phyloP scores from a whole-genome alignment of 2,329 filamentous ascomycete genomes.

The Cordyceps javanica region DNA sequence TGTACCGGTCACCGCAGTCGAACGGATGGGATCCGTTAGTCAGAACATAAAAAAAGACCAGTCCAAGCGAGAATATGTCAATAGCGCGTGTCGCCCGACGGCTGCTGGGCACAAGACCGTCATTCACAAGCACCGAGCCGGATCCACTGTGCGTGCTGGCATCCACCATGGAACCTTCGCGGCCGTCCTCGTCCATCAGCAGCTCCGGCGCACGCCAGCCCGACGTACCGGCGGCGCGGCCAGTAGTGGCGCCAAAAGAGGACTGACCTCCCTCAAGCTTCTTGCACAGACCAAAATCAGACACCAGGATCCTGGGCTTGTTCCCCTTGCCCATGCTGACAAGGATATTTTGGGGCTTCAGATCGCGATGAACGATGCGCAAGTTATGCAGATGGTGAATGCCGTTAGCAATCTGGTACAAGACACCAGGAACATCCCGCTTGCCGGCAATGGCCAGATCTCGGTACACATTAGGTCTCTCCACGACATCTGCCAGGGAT shows the following conservation, averaged over 20 bases:
- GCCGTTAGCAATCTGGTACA: constrained; percentile 86
- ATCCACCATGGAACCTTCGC: constrained; percentile 41
- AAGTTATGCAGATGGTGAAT: constrained; percentile 84
- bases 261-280: constrained; percentile 92
- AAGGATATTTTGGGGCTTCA: constrained; percentile 96
- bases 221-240: constrained; percentile 85
- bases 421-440: constrained; percentile 67
- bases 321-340: constrained; percentile 67
- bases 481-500: constrained; percentile 85
- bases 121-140: constrained; percentile 49
- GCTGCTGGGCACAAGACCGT: constrained; percentile 50
- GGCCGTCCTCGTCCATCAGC: constrained; percentile 69
- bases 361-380: constrained; percentile 91
- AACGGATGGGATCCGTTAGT: constrained; percentile 90
- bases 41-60: constrained; percentile 99
- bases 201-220: constrained; percentile 97
- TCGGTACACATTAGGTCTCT: constrained; percentile 62
- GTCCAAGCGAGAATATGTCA: constrained; percentile 93
- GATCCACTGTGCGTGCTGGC: constrained; percentile 55
- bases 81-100: constrained; percentile 91
- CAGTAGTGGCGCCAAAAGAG: constrained; percentile 89
- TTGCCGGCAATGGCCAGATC: constrained; percentile 67
- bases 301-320: constrained; percentile 81
- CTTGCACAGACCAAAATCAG: constrained; percentile 96
- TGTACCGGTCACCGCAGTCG: constrained; percentile 88